phyloP scores from a whole-genome alignment of 257 asterid species.

The Gynochthodes officinalis region DNA sequence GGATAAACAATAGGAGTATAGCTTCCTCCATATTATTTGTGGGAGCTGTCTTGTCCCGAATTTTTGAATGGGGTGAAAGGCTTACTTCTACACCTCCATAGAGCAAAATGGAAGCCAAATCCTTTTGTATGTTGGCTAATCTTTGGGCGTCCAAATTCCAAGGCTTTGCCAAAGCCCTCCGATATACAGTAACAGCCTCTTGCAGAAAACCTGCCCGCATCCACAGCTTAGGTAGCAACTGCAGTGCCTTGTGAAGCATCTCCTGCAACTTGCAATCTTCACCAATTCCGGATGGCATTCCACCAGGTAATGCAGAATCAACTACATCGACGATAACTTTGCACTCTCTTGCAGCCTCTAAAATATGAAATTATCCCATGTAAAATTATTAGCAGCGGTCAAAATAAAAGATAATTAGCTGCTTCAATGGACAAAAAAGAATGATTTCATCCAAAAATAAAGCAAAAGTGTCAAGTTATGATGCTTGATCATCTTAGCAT shows the following conservation, averaged over 20 bases:
- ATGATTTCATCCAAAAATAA: not conserved
- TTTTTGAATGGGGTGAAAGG: constrained; percentile 37
- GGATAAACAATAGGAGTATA: constrained; percentile 60
- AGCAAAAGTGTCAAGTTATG: not conserved
- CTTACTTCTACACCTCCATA: constrained; percentile 69
- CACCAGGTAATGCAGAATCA: constrained; percentile 76
- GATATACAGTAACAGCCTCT: constrained; percentile 67
- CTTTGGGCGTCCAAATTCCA: constrained; percentile 72
- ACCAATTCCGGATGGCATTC: constrained; percentile 40
- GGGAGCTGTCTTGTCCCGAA: constrained; percentile 34
- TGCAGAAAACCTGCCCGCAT: constrained; percentile 57
- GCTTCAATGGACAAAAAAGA: not conserved
- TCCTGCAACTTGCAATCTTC: constrained; percentile 69
- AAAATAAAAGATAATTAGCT: not conserved
- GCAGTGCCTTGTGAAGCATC: constrained; percentile 74
- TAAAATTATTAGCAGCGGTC: constrained; percentile 13
- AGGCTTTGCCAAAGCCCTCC: constrained; percentile 65
- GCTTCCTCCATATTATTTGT: constrained; percentile 64
- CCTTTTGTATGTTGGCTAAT: constrained; percentile 65
- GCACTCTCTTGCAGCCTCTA: constrained; percentile 94
- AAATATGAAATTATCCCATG: constrained; percentile 9
- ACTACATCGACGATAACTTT: constrained; percentile 68
- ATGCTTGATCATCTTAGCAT: not conserved
- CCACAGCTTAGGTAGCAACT: constrained; percentile 78
- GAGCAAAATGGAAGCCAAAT: constrained; percentile 59